Conservation (phyloP, 495 filamentous ascomycete genomes). For the Corynascus novoguineensis region DNA sequence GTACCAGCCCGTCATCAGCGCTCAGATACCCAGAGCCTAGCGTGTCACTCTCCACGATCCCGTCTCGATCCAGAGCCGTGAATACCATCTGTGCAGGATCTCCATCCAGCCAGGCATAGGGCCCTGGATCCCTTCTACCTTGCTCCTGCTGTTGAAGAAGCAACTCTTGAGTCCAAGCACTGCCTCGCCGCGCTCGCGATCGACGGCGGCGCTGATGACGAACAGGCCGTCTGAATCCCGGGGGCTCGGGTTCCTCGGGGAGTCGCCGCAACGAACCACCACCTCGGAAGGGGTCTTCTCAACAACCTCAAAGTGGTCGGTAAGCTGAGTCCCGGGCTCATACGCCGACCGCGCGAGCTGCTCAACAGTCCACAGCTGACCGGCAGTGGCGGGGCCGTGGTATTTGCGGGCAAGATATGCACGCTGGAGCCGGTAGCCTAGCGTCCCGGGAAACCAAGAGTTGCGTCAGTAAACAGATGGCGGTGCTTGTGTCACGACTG, state of each 20-base stretch:
- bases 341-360: constrained; percentile 52
- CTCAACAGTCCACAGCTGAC: constrained; percentile 56
- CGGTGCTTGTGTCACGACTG: neutral
- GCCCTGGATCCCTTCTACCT: constrained; percentile 38
- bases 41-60: constrained; percentile 34
- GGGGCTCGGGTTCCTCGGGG: constrained; percentile 51
- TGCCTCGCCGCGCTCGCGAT: constrained; percentile 52
- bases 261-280: constrained; percentile 61
- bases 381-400: constrained; percentile 52
- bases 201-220: constrained; percentile 59
- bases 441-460: neutral
- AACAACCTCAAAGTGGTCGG: constrained; percentile 74
- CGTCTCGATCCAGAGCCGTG: constrained; percentile 57
- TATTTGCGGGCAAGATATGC: constrained; percentile 58
- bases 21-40: too few relatives aligned
- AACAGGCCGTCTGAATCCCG: constrained; percentile 64
- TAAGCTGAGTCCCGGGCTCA: constrained; percentile 58
- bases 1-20: too few relatives aligned
- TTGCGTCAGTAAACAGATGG: constrained; percentile 2
- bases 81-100: constrained; percentile 59
- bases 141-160: constrained; percentile 46
- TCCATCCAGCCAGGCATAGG: constrained; percentile 53
- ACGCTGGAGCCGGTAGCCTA: constrained; percentile 62
- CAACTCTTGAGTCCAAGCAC: constrained; percentile 65
- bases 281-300: constrained; percentile 58